phyloP scores from a whole-genome alignment of 192 early-diverging fungal species.

The Coemansia sp. region DNA sequence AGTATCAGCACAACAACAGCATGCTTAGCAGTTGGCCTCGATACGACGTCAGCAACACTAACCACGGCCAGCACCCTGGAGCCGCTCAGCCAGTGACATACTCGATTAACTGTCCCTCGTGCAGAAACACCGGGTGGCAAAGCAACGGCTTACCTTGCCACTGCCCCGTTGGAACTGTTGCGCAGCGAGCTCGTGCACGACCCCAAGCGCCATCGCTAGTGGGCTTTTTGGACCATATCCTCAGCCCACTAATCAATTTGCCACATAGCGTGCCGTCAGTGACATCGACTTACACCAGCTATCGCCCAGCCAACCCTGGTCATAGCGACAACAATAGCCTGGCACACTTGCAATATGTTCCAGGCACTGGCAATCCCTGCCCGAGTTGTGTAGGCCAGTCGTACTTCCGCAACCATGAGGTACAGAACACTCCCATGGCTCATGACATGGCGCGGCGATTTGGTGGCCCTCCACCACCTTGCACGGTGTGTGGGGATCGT shows the following conservation, averaged over 20 bases:
- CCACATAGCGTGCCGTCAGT: neutral
- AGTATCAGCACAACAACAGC: slow-evolving; percentile 7
- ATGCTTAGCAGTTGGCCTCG: slow-evolving; percentile 13
- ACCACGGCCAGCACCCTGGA: neutral
- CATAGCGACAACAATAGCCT: neutral
- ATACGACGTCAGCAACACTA: neutral
- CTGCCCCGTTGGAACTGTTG: slow-evolving; percentile 20
- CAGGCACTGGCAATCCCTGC: slow-evolving; percentile 29
- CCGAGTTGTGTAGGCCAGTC: slow-evolving; percentile 37
- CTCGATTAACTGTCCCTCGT: slow-evolving; percentile 12
- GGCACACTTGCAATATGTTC: slow-evolving; percentile 17
- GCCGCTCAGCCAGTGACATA: neutral
- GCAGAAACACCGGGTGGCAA: slow-evolving; percentile 34
- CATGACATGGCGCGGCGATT: slow-evolving; percentile 22
- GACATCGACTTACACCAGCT: neutral
- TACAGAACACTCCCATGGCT: neutral
- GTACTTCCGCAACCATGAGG: slow-evolving; percentile 30
- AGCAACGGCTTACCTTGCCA: slow-evolving; percentile 17
- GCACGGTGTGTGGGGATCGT: slow-evolving; percentile 24
- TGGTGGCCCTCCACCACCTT: slow-evolving; percentile 27
- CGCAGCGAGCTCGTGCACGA: slow-evolving; percentile 9
- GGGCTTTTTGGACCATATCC: slow-evolving; percentile 29
- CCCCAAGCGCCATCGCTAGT: slow-evolving; percentile 24
- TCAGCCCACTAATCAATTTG: slow-evolving; percentile 9
- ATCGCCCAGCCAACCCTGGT: neutral